A percentile compares a stretch with the other conserved stretches of the same genome.
phyloP scores from a whole-genome alignment of 225 moss, liverwort and hornwort species.

The Pseudoscleropodium purum region DNA sequence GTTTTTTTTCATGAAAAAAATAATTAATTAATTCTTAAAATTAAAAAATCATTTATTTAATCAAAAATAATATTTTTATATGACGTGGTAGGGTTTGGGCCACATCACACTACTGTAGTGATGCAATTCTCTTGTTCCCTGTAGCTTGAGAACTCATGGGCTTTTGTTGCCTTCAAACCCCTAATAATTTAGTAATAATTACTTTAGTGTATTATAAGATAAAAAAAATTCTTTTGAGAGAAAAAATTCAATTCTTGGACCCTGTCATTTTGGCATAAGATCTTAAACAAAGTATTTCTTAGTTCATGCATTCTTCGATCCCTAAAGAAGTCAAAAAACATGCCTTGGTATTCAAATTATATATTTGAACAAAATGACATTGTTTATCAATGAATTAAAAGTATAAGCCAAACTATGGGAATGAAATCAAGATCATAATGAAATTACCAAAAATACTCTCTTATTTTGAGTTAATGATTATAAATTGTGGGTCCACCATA shows the following conservation, averaged over 20 bases:
- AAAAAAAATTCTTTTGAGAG: fast-evolving
- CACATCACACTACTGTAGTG: too few species aligned
- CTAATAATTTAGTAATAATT: neutral
- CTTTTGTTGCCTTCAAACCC: too few species aligned
- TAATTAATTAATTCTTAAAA: too few species aligned
- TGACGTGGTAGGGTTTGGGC: too few species aligned
- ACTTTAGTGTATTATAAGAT: neutral
- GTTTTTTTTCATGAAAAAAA: too few species aligned
- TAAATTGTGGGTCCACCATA: neutral
- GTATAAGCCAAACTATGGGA: neutral
- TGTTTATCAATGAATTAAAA: too few species aligned
- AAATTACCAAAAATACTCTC: neutral
- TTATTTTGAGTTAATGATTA: neutral
- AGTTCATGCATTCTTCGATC: neutral
- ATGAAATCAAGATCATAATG: neutral
- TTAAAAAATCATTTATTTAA: too few species aligned
- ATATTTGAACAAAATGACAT: neutral
- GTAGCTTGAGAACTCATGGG: too few species aligned
- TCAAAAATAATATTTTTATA: too few species aligned
- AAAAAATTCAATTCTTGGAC: neutral
- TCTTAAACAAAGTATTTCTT: neutral
- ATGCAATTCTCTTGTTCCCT: too few species aligned
- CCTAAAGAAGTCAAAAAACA: neutral
- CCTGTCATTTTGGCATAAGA: neutral
- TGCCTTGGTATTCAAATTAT: neutral